Evolutionary conservation across 441 rosid species (phyloP).

Genomic region (Adansonia gregorii): DNA sequence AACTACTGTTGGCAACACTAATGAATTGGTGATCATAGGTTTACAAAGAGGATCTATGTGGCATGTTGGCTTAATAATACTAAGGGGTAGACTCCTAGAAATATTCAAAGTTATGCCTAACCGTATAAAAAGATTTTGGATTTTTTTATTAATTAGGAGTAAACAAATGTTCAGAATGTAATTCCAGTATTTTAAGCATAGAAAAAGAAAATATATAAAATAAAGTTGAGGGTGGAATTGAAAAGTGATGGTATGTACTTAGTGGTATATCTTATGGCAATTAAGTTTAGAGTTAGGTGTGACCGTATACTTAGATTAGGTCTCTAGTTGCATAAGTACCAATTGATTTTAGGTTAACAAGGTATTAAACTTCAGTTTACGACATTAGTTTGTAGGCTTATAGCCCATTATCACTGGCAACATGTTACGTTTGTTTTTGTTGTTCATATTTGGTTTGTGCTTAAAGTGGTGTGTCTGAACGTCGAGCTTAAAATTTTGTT

Average conservation of each 20-base stretch:
- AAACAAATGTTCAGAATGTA: not conserved
- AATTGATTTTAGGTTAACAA: not conserved
- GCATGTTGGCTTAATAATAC: not conserved
- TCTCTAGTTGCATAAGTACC: not conserved
- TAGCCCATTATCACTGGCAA: not conserved
- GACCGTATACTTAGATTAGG: not conserved
- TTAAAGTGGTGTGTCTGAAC: not conserved
- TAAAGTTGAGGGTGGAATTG: not conserved
- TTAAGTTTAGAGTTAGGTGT: not conserved
- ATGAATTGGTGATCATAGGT: not conserved
- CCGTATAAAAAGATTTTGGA: not conserved
- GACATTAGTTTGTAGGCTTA: not conserved
- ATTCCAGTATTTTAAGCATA: not conserved
- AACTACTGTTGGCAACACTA: not conserved
- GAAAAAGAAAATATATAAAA: not conserved
- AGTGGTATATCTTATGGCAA: not conserved
- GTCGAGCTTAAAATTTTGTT: not conserved
- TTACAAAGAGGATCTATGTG: not conserved
- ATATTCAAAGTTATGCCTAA: not conserved
- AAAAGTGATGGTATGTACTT: not conserved
- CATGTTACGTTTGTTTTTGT: not conserved
- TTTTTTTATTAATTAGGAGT: conserved; percentile 3
- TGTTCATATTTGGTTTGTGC: not conserved
- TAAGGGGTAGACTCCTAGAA: not conserved
- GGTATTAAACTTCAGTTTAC: not conserved